phyloP scores from a whole-genome alignment of 169 alveolate species.

The Cryptosporidium ubiquitum region DNA sequence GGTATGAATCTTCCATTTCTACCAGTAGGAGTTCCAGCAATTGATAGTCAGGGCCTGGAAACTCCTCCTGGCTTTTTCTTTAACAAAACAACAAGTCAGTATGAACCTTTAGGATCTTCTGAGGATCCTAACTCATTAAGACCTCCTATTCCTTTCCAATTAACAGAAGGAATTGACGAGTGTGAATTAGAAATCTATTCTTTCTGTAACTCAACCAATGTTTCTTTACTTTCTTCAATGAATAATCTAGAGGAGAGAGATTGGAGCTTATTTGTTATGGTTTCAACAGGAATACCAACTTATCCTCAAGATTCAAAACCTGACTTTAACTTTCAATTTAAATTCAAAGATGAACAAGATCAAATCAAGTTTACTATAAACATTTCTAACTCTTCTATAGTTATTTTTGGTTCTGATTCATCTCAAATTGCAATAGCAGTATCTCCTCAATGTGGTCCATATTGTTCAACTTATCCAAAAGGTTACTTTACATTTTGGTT shows the following conservation, averaged over 20 bases:
- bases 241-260: neutral
- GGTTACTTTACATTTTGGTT: slow-evolving; percentile 10
- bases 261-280: slow-evolving; percentile 8
- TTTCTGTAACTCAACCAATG: slow-evolving; percentile 12
- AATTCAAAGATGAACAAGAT: neutral
- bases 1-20: slow-evolving; percentile 33
- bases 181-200: slow-evolving; percentile 1
- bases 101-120: neutral
- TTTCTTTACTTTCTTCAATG: neutral
- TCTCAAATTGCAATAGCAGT: slow-evolving; percentile 3
- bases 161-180: neutral
- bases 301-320: neutral
- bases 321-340: slow-evolving; percentile 3
- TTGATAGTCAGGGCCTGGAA: neutral
- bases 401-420: neutral
- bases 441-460: slow-evolving; percentile 25
- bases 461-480: slow-evolving; percentile 19
- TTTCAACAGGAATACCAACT: slow-evolving; percentile 22
- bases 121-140: neutral
- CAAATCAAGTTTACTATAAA: neutral
- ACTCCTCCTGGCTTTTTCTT: slow-evolving; percentile 26
- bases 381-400: neutral
- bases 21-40: slow-evolving; percentile 56
- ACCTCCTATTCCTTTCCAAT: slow-evolving; percentile 25
- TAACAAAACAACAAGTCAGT: slow-evolving; percentile 55